These are phyloP conservation scores for Alnus glutinosa DNA, from an alignment of 306 rosid species.

Conservation along the genomic window DNA sequence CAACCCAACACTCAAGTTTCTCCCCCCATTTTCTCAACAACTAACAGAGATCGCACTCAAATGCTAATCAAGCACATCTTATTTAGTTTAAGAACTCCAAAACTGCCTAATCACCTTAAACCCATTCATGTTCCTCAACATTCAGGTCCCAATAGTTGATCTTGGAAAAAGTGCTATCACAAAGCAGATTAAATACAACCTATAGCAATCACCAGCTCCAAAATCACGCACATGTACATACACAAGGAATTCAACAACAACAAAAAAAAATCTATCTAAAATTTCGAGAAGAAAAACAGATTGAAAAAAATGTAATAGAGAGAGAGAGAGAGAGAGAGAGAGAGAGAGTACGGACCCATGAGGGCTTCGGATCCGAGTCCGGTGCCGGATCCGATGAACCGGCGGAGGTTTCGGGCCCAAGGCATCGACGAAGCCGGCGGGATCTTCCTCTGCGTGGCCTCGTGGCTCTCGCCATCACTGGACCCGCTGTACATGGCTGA, in stretches of 20 bases:
- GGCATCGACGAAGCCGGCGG: constrained; percentile 91
- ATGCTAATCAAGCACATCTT: not conserved
- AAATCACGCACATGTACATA: not conserved
- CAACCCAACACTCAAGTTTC: not conserved
- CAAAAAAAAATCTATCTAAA: not conserved
- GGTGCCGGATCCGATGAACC: constrained; percentile 83
- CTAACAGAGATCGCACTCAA: not conserved
- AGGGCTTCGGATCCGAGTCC: constrained; percentile 97
- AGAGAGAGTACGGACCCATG: constrained; percentile 59
- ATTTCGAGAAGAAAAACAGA: not conserved
- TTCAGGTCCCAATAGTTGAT: not conserved
- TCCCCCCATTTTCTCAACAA: constrained; percentile 17
- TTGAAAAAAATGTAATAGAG: not conserved
- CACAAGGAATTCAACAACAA: not conserved
- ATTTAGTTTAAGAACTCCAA: not conserved
- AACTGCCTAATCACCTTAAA: constrained; percentile 1
- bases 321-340: constrained; percentile 1
- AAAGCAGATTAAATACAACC: not conserved
- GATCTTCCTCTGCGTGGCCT: constrained; percentile 72
- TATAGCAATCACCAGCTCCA: not conserved
- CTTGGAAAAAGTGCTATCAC: not conserved
- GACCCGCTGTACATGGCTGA: constrained; percentile 85
- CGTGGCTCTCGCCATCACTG: constrained; percentile 91
- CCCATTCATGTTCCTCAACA: not conserved
- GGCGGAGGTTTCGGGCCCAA: constrained; percentile 94